These are phyloP conservation scores for Poa annua DNA, from an alignment of 176 grass and related monocot genomes.

Conservation along the genomic window DNA sequence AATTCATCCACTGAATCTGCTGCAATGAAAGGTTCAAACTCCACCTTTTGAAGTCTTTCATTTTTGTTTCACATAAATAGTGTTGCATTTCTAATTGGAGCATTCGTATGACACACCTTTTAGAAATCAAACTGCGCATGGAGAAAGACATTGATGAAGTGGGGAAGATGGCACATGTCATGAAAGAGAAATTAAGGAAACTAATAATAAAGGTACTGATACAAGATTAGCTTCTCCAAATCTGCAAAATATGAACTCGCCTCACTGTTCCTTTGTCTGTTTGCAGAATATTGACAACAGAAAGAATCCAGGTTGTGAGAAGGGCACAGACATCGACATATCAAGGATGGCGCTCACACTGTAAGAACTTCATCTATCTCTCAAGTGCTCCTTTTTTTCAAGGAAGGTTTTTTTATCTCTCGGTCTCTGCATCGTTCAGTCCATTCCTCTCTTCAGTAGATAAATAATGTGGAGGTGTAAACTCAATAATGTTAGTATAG, in stretches of 20 bases:
- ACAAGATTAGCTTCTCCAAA: neutral
- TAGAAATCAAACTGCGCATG: constrained; percentile 58
- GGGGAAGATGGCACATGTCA: constrained; percentile 41
- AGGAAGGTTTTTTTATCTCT: neutral
- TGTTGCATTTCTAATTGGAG: neutral
- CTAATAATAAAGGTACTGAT: constrained; percentile 60
- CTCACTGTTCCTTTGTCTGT: neutral
- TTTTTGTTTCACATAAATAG: no score
- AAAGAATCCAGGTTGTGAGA: neutral
- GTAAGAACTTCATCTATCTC: constrained; percentile 41
- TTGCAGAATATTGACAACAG: neutral
- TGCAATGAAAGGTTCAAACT: constrained; percentile 56
- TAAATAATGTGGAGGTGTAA: neutral
- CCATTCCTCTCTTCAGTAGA: neutral
- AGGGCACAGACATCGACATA: constrained; percentile 38
- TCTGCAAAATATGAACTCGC: constrained; percentile 20
- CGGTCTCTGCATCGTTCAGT: neutral
- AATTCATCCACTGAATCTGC: constrained; percentile 59
- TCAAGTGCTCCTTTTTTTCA: neutral
- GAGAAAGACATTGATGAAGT: constrained; percentile 60
- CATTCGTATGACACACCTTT: neutral
- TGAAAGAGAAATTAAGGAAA: constrained; percentile 55
- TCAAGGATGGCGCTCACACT: constrained; percentile 61
- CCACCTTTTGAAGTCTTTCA: neutral
- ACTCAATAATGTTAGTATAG: neutral